Evolutionary conservation across 345 rosid genomes (phyloP).

Genomic region (Abelmoschus esculentus): DNA sequence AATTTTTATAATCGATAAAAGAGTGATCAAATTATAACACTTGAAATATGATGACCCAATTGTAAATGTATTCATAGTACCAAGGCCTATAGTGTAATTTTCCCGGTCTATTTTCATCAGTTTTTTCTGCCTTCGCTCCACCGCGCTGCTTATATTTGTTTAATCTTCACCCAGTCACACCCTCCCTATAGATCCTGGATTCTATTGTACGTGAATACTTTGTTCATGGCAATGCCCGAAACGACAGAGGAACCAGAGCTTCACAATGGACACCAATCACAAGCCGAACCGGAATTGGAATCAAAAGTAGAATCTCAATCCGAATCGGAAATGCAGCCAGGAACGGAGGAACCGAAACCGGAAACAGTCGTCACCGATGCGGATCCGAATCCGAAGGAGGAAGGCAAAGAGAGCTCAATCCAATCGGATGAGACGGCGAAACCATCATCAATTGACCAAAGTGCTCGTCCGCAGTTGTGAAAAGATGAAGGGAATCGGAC

Average conservation of each 20-base stretch:
- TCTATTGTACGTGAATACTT: neutral
- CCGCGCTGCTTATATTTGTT: neutral
- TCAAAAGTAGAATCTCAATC: constrained; percentile 1
- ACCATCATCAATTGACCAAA: constrained; percentile 18
- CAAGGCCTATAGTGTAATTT: neutral
- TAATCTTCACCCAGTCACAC: neutral
- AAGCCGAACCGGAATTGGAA: constrained; percentile 25
- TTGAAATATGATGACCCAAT: too few relatives aligned
- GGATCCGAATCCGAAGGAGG: neutral
- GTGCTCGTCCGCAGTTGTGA: constrained; percentile 25
- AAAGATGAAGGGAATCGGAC: constrained; percentile 62
- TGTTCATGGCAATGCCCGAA: neutral
- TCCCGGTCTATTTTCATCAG: neutral
- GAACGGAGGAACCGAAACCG: neutral
- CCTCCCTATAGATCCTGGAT: neutral
- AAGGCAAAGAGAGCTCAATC: neutral
- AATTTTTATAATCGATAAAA: too few relatives aligned
- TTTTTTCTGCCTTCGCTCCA: neutral
- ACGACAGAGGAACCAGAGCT: neutral
- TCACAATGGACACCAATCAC: constrained; percentile 4
- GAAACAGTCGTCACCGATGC: neutral
- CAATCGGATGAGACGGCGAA: neutral
- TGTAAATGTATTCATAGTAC: too few relatives aligned
- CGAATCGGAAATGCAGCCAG: neutral
- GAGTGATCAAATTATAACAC: too few relatives aligned